Evolutionary conservation across 495 filamentous ascomycete species (phyloP), one percentile per base, ranked within the genome.

Genomic region (Jackrogersella multiformis): DNA sequence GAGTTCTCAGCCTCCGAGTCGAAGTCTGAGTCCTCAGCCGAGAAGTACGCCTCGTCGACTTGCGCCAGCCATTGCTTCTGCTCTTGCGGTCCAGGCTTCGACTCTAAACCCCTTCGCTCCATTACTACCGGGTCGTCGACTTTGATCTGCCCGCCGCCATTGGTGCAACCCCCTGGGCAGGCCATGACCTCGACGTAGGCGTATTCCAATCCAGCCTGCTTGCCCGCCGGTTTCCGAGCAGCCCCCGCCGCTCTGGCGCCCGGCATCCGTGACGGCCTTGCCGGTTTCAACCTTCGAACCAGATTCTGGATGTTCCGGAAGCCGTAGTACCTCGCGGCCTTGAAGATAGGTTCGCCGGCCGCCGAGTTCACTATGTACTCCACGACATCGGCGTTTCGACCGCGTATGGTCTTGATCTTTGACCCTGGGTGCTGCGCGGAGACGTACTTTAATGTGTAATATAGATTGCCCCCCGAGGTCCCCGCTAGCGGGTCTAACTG

Each of bases 271-370:
- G 88, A 91, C 9, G 83, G 78, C 51, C 84, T 88, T 1, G 88
- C 85, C 0, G 95, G 95, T 70, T 96, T 96, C 39, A 99, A 78
- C 58, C 90, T 87, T 4, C 95, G 86, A 24, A 99, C 96, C 13
- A 99, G 84, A 67, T 99, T 99, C 75, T 97, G 94, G 64, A 99
- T 99, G 68, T 99, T 99, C 30, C 94, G 85, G 80, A 98, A 99
- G 2, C 95, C 95, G 73, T 98, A 99, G 72, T 93, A 98, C 51
- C 95, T 87, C 15, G 93, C 93, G 24, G 92, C 89, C 70, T 88
- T 91, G 79, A 97, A 86, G 10, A 96, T 70, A 1, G 84, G 77
- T 41, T 87, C 78, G 1, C 85, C 86, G 1, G 80, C 79, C 24
- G 78, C 68, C 28, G 77, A 80, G 10, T 84, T 79, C 35, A 97